phyloP scores from a whole-genome alignment of 345 rosid species.

The Bruguiera sexangula region DNA sequence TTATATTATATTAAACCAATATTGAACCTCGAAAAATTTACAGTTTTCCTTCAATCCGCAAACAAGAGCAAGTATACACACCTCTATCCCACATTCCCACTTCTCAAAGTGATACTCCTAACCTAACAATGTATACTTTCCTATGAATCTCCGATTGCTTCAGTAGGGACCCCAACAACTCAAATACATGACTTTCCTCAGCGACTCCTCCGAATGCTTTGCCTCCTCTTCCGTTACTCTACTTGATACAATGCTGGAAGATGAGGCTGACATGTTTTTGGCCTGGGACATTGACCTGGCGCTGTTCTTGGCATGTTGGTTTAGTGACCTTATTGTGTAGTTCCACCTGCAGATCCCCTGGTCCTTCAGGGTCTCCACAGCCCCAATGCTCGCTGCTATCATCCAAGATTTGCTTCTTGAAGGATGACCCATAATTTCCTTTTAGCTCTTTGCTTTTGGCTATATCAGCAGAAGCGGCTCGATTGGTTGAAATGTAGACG shows the following conservation, averaged over 20 bases:
- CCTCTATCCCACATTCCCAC: too few species aligned
- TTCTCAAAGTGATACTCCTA: too few species aligned
- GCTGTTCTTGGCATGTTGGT: constrained; percentile 35
- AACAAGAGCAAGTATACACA: too few species aligned
- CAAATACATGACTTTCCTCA: constrained; percentile 16
- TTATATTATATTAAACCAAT: too few species aligned
- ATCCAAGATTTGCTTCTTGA: not conserved
- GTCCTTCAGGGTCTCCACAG: constrained; percentile 12
- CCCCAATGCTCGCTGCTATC: constrained; percentile 10
- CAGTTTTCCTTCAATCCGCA: too few species aligned
- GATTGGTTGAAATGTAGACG: too few species aligned
- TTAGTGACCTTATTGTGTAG: constrained; percentile 29
- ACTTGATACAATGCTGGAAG: constrained; percentile 12
- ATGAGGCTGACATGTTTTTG: constrained; percentile 27
- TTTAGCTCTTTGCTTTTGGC: too few species aligned
- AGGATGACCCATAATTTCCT: too few species aligned
- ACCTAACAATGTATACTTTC: too few species aligned
- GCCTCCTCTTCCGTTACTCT: constrained; percentile 12
- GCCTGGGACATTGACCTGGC: constrained; percentile 25
- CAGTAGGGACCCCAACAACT: constrained; percentile 16
- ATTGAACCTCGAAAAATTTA: too few species aligned
- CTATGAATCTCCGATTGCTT: not conserved
- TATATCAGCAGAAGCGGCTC: too few species aligned
- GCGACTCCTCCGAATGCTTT: constrained; percentile 12
- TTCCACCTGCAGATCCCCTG: constrained; percentile 14